phyloP scores from a whole-genome alignment of 169 alveolate genomes.

The Perkinsus chesapeaki region DNA sequence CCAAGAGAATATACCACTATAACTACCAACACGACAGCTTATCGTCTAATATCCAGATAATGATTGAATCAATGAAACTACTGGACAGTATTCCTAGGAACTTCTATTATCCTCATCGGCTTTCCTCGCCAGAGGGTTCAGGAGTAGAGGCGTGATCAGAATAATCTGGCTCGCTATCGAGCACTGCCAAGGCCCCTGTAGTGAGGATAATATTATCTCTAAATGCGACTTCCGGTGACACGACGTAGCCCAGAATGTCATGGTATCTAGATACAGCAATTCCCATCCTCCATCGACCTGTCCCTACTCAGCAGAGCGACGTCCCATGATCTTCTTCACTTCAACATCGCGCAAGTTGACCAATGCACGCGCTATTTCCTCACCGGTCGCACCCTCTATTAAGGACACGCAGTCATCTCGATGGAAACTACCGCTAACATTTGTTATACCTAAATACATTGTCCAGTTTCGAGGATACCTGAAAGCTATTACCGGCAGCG shows the following conservation, averaged over 20 bases:
- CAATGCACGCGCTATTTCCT: conserved; percentile 6
- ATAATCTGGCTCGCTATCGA: background rate
- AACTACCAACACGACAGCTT: too few relatives aligned
- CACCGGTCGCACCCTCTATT: background rate
- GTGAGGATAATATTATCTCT: conserved; percentile 7
- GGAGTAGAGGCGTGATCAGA: background rate
- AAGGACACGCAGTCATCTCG: conserved; percentile 3
- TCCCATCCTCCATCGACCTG: background rate
- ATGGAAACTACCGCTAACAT: background rate
- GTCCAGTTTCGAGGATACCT: background rate
- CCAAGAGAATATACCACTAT: too few relatives aligned
- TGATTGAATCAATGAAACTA: background rate
- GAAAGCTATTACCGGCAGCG: background rate
- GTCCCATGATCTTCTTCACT: conserved; percentile 1
- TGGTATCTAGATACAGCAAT: background rate
- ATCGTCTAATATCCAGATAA: background rate
- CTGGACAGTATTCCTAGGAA: background rate
- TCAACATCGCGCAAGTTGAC: background rate
- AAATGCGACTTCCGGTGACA: background rate
- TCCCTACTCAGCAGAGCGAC: background rate
- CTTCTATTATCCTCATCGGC: background rate
- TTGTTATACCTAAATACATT: background rate
- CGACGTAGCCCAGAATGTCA: background rate
- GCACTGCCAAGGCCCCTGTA: background rate
- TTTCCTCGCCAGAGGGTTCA: background rate